Base-by-base conservation (phyloP, 2,329 filamentous ascomycete species). In the Epichloe festucae region DNA sequence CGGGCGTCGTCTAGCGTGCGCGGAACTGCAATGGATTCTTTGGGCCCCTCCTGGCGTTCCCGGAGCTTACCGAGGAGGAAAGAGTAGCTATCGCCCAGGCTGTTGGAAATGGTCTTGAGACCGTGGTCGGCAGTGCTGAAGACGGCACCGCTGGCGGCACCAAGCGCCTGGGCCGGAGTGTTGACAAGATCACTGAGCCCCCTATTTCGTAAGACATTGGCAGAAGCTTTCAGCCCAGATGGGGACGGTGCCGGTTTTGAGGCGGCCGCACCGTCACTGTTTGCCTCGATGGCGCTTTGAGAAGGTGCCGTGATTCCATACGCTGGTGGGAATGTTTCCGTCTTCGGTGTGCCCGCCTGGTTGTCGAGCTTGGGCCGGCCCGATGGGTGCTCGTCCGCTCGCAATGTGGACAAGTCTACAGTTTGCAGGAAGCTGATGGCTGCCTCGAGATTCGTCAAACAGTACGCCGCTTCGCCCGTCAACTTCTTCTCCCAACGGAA, bases 391-490 rank as follows among this genome's bases (percentile, higher is more conserved):
- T 95, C 89, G 57, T 95, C 87, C 5, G 84, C 84, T 49, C 89
- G 81, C 6, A 98, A 73, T 27, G 87, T 95, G 6, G 90, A 87
- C 23, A 98, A 75, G 65, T 98, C 93, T 31, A 98, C 93, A 0
- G 90, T 97, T 62, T 97, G 87, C 14, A 98, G 73, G 62, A 98
- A 98, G 49, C 86, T 90, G 52, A 97, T 89, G 53, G 91, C 87
- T 17, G 93, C 93, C 67, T 98, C 93, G 1, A 98, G 77, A 59
- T 95, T 98, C 41, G 94, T 96, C 52, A 98, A 73, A 62, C 93
- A 97, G 67, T 98, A 98, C 1, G 93, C 90, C 12, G 90, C 86
- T 68, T 98, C 93, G 15, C 93, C 93, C 52, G 94, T 89, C 39
- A 97, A 79, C 61, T 91, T 95, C 56, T 75, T 83, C 49, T 87